These are phyloP conservation scores for Dendrobium officinale DNA, from an alignment of 106 monocot species.

Conservation along the genomic window DNA sequence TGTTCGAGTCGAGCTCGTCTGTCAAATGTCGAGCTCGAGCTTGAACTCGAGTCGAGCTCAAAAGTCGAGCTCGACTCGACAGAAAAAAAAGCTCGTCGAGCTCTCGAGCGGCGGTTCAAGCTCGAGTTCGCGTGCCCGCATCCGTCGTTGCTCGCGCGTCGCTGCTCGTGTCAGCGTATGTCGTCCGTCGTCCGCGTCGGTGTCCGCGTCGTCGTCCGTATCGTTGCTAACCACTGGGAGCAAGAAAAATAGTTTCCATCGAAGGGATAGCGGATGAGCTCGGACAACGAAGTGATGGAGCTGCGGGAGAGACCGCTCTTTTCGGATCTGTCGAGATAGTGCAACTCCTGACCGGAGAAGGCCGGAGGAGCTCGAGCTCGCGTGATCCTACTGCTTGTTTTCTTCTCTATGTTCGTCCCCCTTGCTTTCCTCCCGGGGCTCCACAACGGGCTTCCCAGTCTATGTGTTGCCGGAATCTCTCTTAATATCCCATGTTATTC, in stretches of 20 bases:
- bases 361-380: conserved; percentile 10
- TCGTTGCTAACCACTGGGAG: background rate
- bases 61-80: too few relatives aligned
- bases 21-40: too few relatives aligned
- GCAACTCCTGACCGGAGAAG: background rate
- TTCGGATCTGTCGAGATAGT: background rate
- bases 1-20: too few relatives aligned
- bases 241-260: background rate
- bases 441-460: conserved; percentile 17
- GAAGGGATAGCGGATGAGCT: background rate
- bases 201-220: too few relatives aligned
- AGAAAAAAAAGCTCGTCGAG: too few relatives aligned
- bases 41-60: too few relatives aligned
- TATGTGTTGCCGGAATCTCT: background rate
- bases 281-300: background rate
- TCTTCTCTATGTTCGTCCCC: conserved; percentile 40
- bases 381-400: conserved; percentile 33
- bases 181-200: too few relatives aligned
- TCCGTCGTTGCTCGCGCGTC: too few relatives aligned
- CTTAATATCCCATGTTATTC: background rate
- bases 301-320: background rate
- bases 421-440: conserved; percentile 46
- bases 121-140: too few relatives aligned
- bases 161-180: too few relatives aligned
- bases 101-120: too few relatives aligned